phyloP scores from a whole-genome alignment of 2,329 filamentous ascomycete species.

The Lizonia empirigonia region DNA sequence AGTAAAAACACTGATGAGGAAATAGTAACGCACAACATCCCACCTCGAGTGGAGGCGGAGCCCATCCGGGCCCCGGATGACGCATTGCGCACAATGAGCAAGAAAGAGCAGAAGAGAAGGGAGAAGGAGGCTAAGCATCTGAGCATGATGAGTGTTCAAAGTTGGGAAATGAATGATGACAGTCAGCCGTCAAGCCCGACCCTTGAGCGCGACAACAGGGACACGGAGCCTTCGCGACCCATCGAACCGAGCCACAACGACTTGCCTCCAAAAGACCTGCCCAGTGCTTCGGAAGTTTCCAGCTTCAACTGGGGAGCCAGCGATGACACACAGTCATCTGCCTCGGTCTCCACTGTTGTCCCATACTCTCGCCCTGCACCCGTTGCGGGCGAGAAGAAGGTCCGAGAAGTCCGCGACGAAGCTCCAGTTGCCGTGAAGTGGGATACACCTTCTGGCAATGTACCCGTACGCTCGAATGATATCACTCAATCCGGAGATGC shows the following conservation, averaged over 20 bases:
- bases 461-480: not conserved
- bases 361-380: slow-evolving; percentile 5
- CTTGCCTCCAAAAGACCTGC: slow-evolving; percentile 1
- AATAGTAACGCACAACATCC: slow-evolving; percentile 25
- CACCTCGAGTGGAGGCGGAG: slow-evolving; percentile 19
- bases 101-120: slow-evolving; percentile 48
- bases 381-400: not conserved
- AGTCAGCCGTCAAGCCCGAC: slow-evolving; percentile 32
- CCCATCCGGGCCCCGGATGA: slow-evolving; percentile 19
- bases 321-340: slow-evolving; percentile 10
- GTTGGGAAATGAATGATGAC: slow-evolving; percentile 38
- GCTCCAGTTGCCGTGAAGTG: slow-evolving; percentile 5
- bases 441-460: not conserved
- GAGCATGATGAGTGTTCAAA: slow-evolving; percentile 33
- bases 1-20: slow-evolving; percentile 32
- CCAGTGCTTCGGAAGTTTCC: slow-evolving; percentile 13
- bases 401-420: slow-evolving; percentile 6
- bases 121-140: slow-evolving; percentile 40
- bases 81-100: slow-evolving; percentile 39
- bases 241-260: not conserved
- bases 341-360: slow-evolving; percentile 12
- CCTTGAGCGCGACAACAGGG: slow-evolving; percentile 40
- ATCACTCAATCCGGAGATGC: slow-evolving; percentile 12
- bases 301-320: slow-evolving; percentile 12
- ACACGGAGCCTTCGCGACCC: slow-evolving; percentile 6